phyloP scores from a whole-genome alignment of 768 basidiomycete species.

The Lentinula lateritia region DNA sequence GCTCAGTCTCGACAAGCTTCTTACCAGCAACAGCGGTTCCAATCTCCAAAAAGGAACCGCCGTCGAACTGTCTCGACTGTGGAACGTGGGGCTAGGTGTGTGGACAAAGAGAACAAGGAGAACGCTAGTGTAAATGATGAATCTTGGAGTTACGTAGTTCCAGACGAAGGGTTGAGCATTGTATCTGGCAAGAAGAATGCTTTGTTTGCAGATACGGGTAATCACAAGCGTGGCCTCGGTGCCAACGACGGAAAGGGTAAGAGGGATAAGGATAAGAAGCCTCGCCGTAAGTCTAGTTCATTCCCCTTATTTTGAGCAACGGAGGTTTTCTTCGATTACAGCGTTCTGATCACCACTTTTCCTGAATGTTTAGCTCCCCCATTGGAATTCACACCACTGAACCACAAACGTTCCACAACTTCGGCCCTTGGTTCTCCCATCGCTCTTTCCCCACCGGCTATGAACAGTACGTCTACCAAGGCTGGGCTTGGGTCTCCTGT shows the following conservation, averaged over 20 bases:
- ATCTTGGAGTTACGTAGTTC: slow-evolving; percentile 32
- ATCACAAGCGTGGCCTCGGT: slow-evolving; percentile 13
- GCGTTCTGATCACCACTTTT: slow-evolving; percentile 5
- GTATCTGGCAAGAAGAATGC: slow-evolving; percentile 52
- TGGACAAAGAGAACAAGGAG: slow-evolving; percentile 35
- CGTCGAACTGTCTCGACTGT: slow-evolving; percentile 11
- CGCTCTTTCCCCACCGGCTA: slow-evolving; percentile 32
- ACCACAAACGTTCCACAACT: slow-evolving; percentile 41
- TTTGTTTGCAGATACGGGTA: slow-evolving; percentile 20
- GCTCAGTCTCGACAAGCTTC: slow-evolving; percentile 8
- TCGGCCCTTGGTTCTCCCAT: slow-evolving; percentile 45
- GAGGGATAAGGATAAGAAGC: slow-evolving; percentile 50
- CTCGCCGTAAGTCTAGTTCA: slow-evolving; percentile 41
- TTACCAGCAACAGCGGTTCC: slow-evolving; percentile 11
- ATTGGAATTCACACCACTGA: slow-evolving; percentile 44
- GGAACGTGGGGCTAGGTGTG: slow-evolving; percentile 6
- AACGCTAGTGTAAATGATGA: slow-evolving; percentile 23
- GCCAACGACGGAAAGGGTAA: slow-evolving; percentile 25
- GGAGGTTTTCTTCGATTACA: neutral
- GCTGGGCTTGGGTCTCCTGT: slow-evolving; percentile 55
- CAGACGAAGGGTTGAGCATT: slow-evolving; percentile 23
- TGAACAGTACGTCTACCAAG: slow-evolving; percentile 24
- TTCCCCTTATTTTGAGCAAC: neutral
- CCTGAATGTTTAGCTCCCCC: slow-evolving; percentile 39
- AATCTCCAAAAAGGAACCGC: neutral